Evolutionary conservation across 805 yeast genomes (phyloP).

Genomic region (Starmerella bacillaris): DNA sequence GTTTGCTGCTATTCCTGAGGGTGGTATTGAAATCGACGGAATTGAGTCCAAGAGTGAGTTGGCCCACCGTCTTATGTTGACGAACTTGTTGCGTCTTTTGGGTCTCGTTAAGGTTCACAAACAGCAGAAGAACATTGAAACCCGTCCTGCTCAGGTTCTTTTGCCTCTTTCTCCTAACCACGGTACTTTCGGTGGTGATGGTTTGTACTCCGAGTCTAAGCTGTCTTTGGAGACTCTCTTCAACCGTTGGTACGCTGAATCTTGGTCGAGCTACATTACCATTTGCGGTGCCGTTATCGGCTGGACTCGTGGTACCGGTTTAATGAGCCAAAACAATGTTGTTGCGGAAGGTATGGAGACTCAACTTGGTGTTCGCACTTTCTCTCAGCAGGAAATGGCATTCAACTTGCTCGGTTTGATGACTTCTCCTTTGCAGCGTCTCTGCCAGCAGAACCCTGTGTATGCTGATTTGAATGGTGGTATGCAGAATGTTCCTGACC

Average conservation of each 20-base stretch:
- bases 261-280: conserved; percentile 87
- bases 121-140: conserved; percentile 54
- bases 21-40: conserved; percentile 84
- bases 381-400: conserved; percentile 98
- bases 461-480: conserved; percentile 99
- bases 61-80: conserved; percentile 97
- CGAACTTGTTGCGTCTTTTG: conserved; percentile 78
- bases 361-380: conserved; percentile 79
- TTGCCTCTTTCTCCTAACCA: conserved; percentile 97
- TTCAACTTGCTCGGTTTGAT: conserved; percentile 89
- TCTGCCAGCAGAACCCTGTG: conserved; percentile 86
- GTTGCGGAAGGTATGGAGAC: conserved; percentile 95
- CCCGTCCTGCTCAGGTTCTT: conserved; percentile 96
- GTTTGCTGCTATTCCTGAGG: conserved; percentile 98
- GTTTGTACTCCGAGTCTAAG: conserved; percentile 95
- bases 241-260: conserved; percentile 98
- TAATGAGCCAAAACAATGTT: conserved; percentile 92
- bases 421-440: conserved; percentile 65
- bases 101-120: conserved; percentile 82
- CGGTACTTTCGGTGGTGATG: conserved; percentile 97
- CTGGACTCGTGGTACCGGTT: conserved; percentile 99
- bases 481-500: conserved; percentile 76
- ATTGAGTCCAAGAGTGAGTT: conserved; percentile 91
- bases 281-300: conserved; percentile 97
- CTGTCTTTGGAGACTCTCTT: conserved; percentile 84